Evolutionary conservation across 2,329 filamentous ascomycete species (phyloP).

Genomic region (Calonectria hongkongensis): DNA sequence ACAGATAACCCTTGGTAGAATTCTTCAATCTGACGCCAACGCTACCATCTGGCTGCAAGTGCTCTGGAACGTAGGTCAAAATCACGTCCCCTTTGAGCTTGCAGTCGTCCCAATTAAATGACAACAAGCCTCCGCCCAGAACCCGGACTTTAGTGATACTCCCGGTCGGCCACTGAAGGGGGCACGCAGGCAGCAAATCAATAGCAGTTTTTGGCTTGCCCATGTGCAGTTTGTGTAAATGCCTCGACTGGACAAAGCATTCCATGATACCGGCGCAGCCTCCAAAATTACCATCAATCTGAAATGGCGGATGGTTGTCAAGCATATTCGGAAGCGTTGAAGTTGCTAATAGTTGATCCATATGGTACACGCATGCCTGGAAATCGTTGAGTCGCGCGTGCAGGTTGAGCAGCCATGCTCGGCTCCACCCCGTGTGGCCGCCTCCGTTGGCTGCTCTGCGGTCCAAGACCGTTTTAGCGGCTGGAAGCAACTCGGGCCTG

Average conservation of each 20-base stretch:
- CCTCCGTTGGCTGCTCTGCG: conserved; percentile 59
- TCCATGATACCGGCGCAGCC: conserved; percentile 50
- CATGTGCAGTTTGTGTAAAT: conserved; percentile 23
- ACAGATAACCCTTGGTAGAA: not conserved
- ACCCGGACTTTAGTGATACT: conserved; percentile 17
- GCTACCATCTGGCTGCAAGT: not conserved
- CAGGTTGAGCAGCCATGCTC: conserved; percentile 70
- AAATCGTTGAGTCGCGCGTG: conserved; percentile 64
- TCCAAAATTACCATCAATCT: conserved; percentile 57
- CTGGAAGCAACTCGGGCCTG: conserved; percentile 48
- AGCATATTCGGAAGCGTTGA: conserved; percentile 49
- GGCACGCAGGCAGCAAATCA: conserved; percentile 46
- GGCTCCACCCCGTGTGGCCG: conserved; percentile 71
- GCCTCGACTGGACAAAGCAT: conserved; percentile 48
- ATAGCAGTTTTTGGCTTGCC: conserved; percentile 33
- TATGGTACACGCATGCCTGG: conserved; percentile 38
- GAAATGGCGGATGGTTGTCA: conserved; percentile 53
- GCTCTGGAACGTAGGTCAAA: not conserved
- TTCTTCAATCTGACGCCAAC: not conserved
- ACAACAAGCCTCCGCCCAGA: conserved; percentile 42
- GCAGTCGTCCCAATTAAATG: conserved; percentile 42
- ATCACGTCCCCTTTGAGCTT: not conserved
- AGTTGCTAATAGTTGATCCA: conserved; percentile 44
- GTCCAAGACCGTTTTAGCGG: conserved; percentile 56
- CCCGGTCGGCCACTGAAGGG: conserved; percentile 38